Evolutionary conservation across 371 early-diverging fungal species (phyloP).

Genomic region (Rhizopus microsporus): DNA sequence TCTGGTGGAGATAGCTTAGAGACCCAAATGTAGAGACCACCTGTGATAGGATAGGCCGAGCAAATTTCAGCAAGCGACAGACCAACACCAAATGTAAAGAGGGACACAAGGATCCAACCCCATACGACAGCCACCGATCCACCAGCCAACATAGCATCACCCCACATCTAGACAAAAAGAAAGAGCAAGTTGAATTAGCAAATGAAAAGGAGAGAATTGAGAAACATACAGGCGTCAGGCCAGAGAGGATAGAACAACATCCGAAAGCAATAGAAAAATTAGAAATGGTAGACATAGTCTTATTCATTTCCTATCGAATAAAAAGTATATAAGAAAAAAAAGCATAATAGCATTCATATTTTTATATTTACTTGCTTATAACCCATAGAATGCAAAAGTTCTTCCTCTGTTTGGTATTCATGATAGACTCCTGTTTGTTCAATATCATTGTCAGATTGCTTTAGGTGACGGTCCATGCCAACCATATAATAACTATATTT

Average conservation of each 20-base stretch:
- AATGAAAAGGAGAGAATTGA: conserved; percentile 30
- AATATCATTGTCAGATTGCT: conserved; percentile 17
- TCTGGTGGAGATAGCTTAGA: conserved; percentile 57
- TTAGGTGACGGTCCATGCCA: conserved; percentile 33
- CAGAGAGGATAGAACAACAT: conserved; percentile 63
- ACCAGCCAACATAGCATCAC: conserved; percentile 65
- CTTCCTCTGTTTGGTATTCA: conserved; percentile 40
- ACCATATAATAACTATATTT: conserved; percentile 16
- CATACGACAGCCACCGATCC: conserved; percentile 71
- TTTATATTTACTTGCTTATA: conserved; percentile 52
- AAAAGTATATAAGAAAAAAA: background rate
- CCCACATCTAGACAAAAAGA: conserved; percentile 39
- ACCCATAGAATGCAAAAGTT: conserved; percentile 53
- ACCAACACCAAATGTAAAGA: conserved; percentile 67
- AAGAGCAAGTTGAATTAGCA: conserved; percentile 40
- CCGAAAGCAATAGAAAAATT: conserved; percentile 69
- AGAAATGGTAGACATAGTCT: conserved; percentile 63
- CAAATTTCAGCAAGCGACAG: conserved; percentile 77
- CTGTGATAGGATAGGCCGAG: conserved; percentile 72
- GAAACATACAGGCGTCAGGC: conserved; percentile 54
- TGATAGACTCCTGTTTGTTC: conserved; percentile 33
- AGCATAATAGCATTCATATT: background rate
- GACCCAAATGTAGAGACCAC: conserved; percentile 63
- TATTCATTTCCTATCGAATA: conserved; percentile 57
- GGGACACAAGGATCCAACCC: conserved; percentile 69